Evolutionary conservation across 768 basidiomycete species (phyloP), one percentile per base, ranked within the genome.

Genomic region (Lactarius sanguifluus): DNA sequence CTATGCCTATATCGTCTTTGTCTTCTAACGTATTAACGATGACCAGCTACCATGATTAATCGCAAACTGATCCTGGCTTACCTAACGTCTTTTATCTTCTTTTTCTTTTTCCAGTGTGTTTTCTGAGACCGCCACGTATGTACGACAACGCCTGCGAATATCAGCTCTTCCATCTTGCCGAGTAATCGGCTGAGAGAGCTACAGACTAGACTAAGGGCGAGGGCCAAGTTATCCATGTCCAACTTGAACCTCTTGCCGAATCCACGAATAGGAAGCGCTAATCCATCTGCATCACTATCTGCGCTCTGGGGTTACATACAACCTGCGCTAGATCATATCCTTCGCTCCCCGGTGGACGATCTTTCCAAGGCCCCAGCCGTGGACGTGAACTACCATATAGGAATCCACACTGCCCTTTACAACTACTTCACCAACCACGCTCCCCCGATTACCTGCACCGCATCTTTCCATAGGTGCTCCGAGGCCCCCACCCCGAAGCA

Each of bases 331-430:
- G 86, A 91, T 73, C 89, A 91, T 74, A 90, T 91, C 73, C 79
- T 91, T 65, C 87, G 87, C 69, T 84, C 84, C n/a, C 82, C 88
- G 34, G 83, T 84, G 36, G 86, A 87, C 73, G 79, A 81, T 69
- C 70, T 79, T 59, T 76, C 79, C 69, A 90, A 88, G 73, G 85
- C 88, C 7, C 90, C 90, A 41, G 79, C 87, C 15, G 85, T 91
- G 71, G 90, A 90, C 69, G 81, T 88, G 64, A 82, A 78, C 32
- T 88, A 89, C 70, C 89, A 91, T 72, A 85, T 88, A 74, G 88
- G 89, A 65, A 87, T 91, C 47, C 89, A 91, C 75, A 89, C 90
- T 23, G 88, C 89, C n/a, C 86, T 86, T 64, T 91, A 92, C 80
- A 90, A 91, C 78, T 91, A 90, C 83, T 86, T 80, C 78, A 81